These are phyloP conservation scores for Hypomyces perniciosus DNA, from an alignment of 2,329 filamentous ascomycete species.

Conservation along the genomic window DNA sequence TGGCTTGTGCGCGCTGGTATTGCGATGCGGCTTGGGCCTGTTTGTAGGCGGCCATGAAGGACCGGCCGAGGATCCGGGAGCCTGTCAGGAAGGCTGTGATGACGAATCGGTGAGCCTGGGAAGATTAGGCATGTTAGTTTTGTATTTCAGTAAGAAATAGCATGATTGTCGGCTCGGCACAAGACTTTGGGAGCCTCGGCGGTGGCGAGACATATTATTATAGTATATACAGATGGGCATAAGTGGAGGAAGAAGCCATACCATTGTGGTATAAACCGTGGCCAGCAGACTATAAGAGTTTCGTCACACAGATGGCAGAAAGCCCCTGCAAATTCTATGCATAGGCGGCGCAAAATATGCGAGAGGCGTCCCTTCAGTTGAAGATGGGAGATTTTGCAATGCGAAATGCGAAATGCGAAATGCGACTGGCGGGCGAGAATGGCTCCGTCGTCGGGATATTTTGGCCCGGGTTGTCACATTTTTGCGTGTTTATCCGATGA, in stretches of 20 bases:
- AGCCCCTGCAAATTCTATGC: neutral
- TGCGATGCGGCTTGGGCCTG: slow-evolving; percentile 84
- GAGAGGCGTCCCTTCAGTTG: slow-evolving; percentile 1
- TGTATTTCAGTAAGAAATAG: neutral
- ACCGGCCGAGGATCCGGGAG: slow-evolving; percentile 84
- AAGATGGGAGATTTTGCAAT: slow-evolving; percentile 19
- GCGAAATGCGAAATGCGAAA: slow-evolving; percentile 16
- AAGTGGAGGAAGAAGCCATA: slow-evolving; percentile 16
- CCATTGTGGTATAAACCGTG: slow-evolving; percentile 21
- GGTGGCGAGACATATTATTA: slow-evolving; percentile 1
- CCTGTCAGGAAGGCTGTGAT: slow-evolving; percentile 90
- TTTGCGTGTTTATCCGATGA: slow-evolving; percentile 19
- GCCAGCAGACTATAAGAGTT: neutral
- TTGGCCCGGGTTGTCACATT: neutral
- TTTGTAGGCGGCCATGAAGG: slow-evolving; percentile 90
- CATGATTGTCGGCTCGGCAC: too few relatives aligned
- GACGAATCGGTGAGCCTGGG: slow-evolving; percentile 78
- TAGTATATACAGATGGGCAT: neutral
- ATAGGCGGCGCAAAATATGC: neutral
- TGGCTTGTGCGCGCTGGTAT: slow-evolving; percentile 69
- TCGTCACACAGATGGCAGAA: neutral
- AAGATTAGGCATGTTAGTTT: neutral
- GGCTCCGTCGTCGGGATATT: slow-evolving; percentile 24
- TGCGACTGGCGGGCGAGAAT: slow-evolving; percentile 14
- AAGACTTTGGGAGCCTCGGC: neutral